A percentile compares a stretch with the other conserved stretches of the same genome.
phyloP scores from a whole-genome alignment of 2,329 filamentous ascomycete genomes.

The Septoria linicola region DNA sequence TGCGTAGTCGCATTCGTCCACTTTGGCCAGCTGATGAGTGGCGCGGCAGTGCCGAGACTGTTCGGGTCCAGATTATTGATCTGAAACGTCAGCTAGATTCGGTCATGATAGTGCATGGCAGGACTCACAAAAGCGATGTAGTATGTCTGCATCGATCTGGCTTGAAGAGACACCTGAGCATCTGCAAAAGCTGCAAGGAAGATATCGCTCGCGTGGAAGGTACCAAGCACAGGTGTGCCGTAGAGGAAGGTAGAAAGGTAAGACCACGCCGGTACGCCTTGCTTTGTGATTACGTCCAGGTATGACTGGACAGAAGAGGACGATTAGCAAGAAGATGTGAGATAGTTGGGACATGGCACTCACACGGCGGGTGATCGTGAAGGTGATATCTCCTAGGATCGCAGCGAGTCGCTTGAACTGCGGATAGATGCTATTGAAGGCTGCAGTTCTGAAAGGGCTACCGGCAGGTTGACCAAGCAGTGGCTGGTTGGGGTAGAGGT shows the following conservation, averaged over 20 bases:
- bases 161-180: too few species aligned
- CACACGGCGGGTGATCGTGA: slow-evolving; percentile 67
- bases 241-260: slow-evolving; percentile 73
- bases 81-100: too few species aligned
- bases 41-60: slow-evolving; percentile 34
- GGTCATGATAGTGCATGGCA: too few species aligned
- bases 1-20: slow-evolving; percentile 51
- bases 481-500: slow-evolving; percentile 59
- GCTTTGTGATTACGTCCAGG: slow-evolving; percentile 49
- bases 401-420: slow-evolving; percentile 75
- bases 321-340: too few species aligned
- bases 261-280: slow-evolving; percentile 68
- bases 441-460: slow-evolving; percentile 68
- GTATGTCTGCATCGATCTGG: slow-evolving; percentile 60
- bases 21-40: slow-evolving; percentile 51
- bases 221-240: slow-evolving; percentile 70
- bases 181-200: slow-evolving; percentile 12
- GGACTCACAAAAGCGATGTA: slow-evolving; percentile 62
- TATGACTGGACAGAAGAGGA: slow-evolving; percentile 45
- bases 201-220: slow-evolving; percentile 64
- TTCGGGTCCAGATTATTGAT: slow-evolving; percentile 71
- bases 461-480: slow-evolving; percentile 52
- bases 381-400: slow-evolving; percentile 69
- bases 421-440: slow-evolving; percentile 70
- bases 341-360: too few species aligned